A percentile compares a stretch with the other conserved stretches of the same genome.
Conservation (phyloP, 106 monocot species). For the Triglochin maritima region DNA sequence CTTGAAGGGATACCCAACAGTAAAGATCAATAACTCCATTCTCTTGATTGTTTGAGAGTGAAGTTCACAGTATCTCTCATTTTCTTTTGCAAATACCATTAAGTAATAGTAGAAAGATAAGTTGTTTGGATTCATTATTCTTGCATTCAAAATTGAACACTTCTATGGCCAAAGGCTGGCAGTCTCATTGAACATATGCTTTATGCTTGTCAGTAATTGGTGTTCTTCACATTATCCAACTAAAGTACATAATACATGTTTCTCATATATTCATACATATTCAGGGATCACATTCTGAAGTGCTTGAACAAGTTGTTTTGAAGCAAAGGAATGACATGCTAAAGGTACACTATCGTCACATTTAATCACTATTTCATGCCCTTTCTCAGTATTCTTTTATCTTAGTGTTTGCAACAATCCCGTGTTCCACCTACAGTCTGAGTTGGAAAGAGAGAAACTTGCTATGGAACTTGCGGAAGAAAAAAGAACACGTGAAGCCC, state of each 20-base stretch:
- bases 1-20: too few species aligned
- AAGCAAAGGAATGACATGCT: constrained; percentile 97
- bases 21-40: not conserved
- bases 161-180: too few species aligned
- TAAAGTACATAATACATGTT: too few species aligned
- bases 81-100: not conserved
- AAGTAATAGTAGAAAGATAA: too few species aligned
- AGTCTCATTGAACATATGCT: too few species aligned
- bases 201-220: too few species aligned
- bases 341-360: constrained; percentile 36
- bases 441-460: constrained; percentile 16
- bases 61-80: not conserved
- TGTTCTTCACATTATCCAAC: too few species aligned
- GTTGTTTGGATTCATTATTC: not conserved
- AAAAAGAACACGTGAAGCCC: constrained; percentile 8
- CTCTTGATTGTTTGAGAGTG: not conserved
- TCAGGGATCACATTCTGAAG: constrained; percentile 89
- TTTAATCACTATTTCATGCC: not conserved
- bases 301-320: constrained; percentile 81
- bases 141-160: not conserved
- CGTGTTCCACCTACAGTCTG: constrained; percentile 5
- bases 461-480: constrained; percentile 19
- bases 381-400: not conserved
- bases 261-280: not conserved
- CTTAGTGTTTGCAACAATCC: too few species aligned